Conservation (phyloP, 495 filamentous ascomycete species). For the Aspergillus bridgeri region DNA sequence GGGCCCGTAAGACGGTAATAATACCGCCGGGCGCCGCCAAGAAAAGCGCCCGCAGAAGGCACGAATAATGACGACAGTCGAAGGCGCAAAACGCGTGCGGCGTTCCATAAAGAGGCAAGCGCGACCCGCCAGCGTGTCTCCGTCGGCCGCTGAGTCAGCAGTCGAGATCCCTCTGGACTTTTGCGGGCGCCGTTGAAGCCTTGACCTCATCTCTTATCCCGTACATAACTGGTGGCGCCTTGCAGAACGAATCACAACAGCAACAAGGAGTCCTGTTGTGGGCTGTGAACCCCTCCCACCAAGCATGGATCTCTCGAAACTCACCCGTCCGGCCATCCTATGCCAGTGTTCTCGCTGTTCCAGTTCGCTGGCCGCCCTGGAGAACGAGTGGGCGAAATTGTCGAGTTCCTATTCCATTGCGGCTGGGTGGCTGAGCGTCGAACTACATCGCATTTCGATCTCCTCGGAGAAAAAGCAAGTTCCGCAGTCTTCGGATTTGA, state of each 20-base stretch:
- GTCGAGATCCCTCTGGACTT: slow-evolving; percentile 27
- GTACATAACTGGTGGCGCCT: slow-evolving; percentile 8
- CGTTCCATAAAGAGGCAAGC: slow-evolving; percentile 10
- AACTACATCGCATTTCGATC: slow-evolving; percentile 41
- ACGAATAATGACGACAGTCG: slow-evolving; percentile 17
- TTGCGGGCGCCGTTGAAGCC: slow-evolving; percentile 11
- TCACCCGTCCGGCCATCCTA: slow-evolving; percentile 40
- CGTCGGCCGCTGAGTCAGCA: slow-evolving; percentile 24
- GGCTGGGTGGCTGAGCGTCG: slow-evolving; percentile 44
- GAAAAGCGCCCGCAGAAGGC: too few relatives aligned
- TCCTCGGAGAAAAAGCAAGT: slow-evolving; percentile 41
- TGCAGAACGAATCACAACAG: background rate
- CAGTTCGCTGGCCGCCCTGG: slow-evolving; percentile 44
- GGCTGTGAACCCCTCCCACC: background rate
- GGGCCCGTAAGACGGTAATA: too few relatives aligned
- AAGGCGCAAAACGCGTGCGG: slow-evolving; percentile 15
- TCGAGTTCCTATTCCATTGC: slow-evolving; percentile 41
- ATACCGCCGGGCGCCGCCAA: too few relatives aligned
- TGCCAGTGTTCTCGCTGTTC: slow-evolving; percentile 44
- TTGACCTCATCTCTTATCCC: slow-evolving; percentile 12
- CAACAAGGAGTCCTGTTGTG: background rate
- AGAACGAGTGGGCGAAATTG: slow-evolving; percentile 48
- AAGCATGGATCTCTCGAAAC: slow-evolving; percentile 39
- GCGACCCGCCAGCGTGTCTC: slow-evolving; percentile 18
- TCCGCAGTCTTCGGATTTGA: slow-evolving; percentile 40